A percentile compares a stretch with the other conserved stretches of the same genome.
phyloP scores from a whole-genome alignment of 345 rosid species.

The Passiflora organensis region DNA sequence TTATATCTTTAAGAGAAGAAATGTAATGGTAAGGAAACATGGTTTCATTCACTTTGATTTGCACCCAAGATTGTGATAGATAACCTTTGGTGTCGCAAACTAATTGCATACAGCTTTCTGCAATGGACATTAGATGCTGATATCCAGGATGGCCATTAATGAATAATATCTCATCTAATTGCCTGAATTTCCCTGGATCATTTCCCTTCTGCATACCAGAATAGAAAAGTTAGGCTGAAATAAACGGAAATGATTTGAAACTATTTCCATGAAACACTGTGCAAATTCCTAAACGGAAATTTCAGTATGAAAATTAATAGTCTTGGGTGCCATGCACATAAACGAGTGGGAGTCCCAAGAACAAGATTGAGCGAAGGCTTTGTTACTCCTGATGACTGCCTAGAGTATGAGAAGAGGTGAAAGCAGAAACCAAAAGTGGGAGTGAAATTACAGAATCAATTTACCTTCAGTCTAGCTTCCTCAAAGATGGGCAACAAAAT shows the following conservation, averaged over 20 bases:
- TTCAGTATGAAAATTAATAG: not conserved
- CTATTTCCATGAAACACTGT: not conserved
- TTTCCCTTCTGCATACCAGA: slow-evolving; percentile 56
- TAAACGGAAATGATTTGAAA: not conserved
- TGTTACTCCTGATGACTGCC: too few species aligned
- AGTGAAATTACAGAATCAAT: slow-evolving; percentile 2
- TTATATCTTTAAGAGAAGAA: too few species aligned
- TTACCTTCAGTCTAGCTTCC: slow-evolving; percentile 88
- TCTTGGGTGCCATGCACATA: not conserved
- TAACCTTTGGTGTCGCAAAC: slow-evolving; percentile 86
- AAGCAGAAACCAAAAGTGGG: not conserved
- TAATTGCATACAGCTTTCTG: slow-evolving; percentile 66
- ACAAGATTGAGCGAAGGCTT: too few species aligned
- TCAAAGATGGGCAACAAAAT: slow-evolving; percentile 70
- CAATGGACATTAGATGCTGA: slow-evolving; percentile 48
- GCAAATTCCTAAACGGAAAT: not conserved
- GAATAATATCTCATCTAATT: slow-evolving; percentile 72
- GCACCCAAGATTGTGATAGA: too few species aligned
- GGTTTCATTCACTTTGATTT: too few species aligned
- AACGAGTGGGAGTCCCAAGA: not conserved
- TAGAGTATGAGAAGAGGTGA: too few species aligned
- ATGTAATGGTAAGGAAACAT: too few species aligned
- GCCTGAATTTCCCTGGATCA: slow-evolving; percentile 84
- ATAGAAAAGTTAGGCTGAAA: not conserved
- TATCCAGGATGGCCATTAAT: slow-evolving; percentile 65